Base-by-base conservation (phyloP, 2,329 filamentous ascomycete genomes). In the Daldinia sp. region DNA sequence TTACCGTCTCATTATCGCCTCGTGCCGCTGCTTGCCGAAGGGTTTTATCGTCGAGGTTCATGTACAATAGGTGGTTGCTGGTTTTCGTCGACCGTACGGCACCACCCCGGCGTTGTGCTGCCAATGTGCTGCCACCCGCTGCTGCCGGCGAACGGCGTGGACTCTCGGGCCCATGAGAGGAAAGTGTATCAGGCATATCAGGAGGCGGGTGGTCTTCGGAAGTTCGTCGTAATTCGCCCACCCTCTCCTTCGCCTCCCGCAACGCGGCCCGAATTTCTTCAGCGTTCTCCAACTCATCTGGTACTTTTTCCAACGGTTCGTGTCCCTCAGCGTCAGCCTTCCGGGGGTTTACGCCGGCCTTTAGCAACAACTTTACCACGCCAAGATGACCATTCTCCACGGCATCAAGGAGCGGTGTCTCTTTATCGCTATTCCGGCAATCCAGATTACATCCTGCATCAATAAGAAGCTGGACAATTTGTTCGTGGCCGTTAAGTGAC, bases 361-460 rank as follows among this genome's bases (percentile, higher is more conserved):
- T 87, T 2, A 99, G 82, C 30, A 99, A 81, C 8, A 97, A 82
- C 72, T 88, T 92, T 39, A 99, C 91, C 3, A 98, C 94, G 15
- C 91, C 91, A 6, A 97, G 76, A 74, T 99, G 94, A 0, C 92
- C 92, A 72, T 99, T 99, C 70, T 98, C 95, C 25, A 98, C 93
- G 4, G 95, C 95, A 80, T 99, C 95, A 55, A 99, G 90, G 32
- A 99, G 84, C 25, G 95, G 95, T 0, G 95, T 98, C 72, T 99
- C 95, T 72, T 92, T 93, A 71, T 93, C 90, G 71, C 92, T 89
- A 71, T 90, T 89, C 60, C 89, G 81, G 71, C 85, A 94, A 72
- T 97, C 91, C 45, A 95, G 84, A 57, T 92, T 90, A 77, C 94
- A 97, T 30, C 92, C 92, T 65, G 92, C 89, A 7, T 92, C 87